These are phyloP conservation scores for Colletotrichum abscissum DNA, from an alignment of 2,329 filamentous ascomycete species.

Conservation along the genomic window DNA sequence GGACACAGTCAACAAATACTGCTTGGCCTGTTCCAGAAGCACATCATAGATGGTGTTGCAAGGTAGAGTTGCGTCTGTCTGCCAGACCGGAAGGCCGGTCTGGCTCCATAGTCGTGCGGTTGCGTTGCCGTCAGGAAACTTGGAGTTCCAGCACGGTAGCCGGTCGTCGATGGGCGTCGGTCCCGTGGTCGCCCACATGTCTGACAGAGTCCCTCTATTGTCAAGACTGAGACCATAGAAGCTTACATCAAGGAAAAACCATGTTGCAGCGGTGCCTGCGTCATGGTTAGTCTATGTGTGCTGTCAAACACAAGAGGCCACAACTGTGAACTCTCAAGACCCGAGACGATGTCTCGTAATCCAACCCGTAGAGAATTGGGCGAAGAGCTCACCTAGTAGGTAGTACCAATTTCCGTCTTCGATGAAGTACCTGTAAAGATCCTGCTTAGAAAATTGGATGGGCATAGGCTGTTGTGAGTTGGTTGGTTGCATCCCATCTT, in stretches of 20 bases:
- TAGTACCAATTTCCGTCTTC: constrained; percentile 59
- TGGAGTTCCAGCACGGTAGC: constrained; percentile 61
- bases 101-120: constrained; percentile 54
- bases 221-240: constrained; percentile 66
- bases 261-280: constrained; percentile 58
- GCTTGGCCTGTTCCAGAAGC: constrained; percentile 62
- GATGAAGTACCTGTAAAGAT: constrained; percentile 63
- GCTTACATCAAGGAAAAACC: constrained; percentile 67
- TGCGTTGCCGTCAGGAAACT: constrained; percentile 54
- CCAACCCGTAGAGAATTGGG: background rate
- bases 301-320: background rate
- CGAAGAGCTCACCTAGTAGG: constrained; percentile 45
- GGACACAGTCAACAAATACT: constrained; percentile 64
- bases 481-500: constrained; percentile 46
- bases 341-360: background rate
- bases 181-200: constrained; percentile 53
- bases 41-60: constrained; percentile 65
- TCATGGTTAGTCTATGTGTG: constrained; percentile 16
- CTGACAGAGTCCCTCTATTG: constrained; percentile 54
- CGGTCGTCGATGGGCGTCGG: constrained; percentile 47
- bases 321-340: no score
- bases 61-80: constrained; percentile 59
- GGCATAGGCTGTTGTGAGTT: constrained; percentile 52
- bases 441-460: constrained; percentile 59
- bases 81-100: constrained; percentile 58